These are phyloP conservation scores for Saccharomycopsis fodiens DNA, from an alignment of 805 yeast species.

Conservation along the genomic window DNA sequence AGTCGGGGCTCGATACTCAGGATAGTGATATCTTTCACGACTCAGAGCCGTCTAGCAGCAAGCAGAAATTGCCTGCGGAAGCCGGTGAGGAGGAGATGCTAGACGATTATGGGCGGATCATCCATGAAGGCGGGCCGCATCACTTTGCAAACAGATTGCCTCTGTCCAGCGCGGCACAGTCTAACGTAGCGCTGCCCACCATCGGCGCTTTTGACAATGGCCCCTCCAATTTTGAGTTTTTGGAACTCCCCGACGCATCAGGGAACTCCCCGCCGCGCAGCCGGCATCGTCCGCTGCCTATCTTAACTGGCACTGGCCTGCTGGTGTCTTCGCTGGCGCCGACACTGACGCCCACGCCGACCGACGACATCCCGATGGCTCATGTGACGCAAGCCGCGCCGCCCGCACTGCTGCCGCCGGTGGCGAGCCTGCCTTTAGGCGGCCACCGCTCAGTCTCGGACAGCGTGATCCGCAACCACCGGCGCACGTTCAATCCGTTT, in stretches of 20 bases:
- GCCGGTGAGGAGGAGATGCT: too few species aligned
- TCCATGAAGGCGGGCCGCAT: too few species aligned
- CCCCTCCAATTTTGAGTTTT: constrained; percentile 3
- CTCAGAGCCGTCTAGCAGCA: too few species aligned
- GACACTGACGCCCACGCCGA: background rate
- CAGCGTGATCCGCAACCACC: background rate
- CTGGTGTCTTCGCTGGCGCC: background rate
- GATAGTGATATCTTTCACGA: too few species aligned
- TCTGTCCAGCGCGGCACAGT: too few species aligned
- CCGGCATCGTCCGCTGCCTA: background rate
- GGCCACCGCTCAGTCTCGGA: background rate
- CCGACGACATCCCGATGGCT: background rate
- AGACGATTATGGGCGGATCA: too few species aligned
- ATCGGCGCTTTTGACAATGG: too few species aligned
- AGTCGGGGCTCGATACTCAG: too few species aligned
- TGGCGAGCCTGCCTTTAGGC: background rate
- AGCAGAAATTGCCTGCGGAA: background rate
- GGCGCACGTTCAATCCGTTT: constrained; percentile 12
- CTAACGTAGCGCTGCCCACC: too few species aligned
- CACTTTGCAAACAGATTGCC: too few species aligned
- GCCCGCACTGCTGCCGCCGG: background rate
- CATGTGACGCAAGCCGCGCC: background rate
- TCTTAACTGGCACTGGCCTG: background rate
- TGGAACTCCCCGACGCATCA: background rate
- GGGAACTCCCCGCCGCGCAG: background rate